phyloP scores from a whole-genome alignment of 176 grass and related monocot genomes.

The Cenchrus purpureus region DNA sequence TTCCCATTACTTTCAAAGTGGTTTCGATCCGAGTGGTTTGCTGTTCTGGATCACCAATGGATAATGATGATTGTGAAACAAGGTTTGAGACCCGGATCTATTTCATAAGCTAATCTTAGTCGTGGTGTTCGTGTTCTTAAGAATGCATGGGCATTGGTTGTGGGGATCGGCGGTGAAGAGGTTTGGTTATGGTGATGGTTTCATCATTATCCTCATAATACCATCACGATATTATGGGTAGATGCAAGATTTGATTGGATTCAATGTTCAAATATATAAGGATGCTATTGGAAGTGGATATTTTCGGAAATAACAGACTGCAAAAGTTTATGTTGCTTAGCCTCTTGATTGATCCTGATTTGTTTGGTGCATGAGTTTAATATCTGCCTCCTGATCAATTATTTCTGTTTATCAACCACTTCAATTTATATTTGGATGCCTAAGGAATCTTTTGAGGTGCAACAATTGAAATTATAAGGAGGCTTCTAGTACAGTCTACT shows the following conservation, averaged over 20 bases:
- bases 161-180: no score
- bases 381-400: background rate
- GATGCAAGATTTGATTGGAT: no score
- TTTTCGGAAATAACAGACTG: background rate
- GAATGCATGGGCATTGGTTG: no score
- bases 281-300: background rate
- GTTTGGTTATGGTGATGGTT: background rate
- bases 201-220: no score
- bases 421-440: background rate
- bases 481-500: background rate
- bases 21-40: background rate
- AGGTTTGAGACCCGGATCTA: background rate
- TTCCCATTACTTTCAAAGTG: background rate
- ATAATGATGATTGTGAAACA: background rate
- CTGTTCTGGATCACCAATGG: background rate
- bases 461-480: background rate
- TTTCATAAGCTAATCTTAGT: background rate
- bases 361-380: background rate
- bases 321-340: background rate
- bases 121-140: background rate
- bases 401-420: background rate
- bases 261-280: background rate
- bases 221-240: no score
- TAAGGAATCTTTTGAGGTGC: background rate
- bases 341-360: background rate